Conservation (phyloP, 208 protist species). For the Porcisia hertigi region DNA sequence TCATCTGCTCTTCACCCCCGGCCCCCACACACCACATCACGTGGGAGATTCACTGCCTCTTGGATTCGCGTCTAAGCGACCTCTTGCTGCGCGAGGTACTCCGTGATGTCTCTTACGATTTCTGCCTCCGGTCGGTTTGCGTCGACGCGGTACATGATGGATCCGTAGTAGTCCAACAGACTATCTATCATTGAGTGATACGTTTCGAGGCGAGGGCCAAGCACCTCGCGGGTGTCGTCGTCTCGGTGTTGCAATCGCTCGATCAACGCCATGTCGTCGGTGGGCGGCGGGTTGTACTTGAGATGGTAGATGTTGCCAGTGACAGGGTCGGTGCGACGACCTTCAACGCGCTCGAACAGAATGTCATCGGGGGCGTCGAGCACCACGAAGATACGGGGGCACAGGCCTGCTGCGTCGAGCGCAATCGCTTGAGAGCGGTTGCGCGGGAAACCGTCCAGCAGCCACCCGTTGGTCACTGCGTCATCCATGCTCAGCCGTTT, state of each 20-base stretch:
- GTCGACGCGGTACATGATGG: slow-evolving; percentile 55
- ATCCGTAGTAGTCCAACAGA: slow-evolving; percentile 66
- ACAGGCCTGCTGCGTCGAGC: slow-evolving; percentile 68
- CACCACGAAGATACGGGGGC: slow-evolving; percentile 64
- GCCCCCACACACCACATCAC: background rate
- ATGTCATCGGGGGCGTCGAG: slow-evolving; percentile 79
- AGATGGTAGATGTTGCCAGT: slow-evolving; percentile 90
- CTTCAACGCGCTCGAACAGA: slow-evolving; percentile 78
- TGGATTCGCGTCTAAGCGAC: slow-evolving; percentile 11
- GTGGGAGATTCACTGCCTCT: background rate
- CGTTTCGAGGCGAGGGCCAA: slow-evolving; percentile 62
- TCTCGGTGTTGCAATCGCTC: slow-evolving; percentile 82
- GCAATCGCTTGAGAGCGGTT: slow-evolving; percentile 77
- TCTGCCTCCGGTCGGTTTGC: slow-evolving; percentile 41
- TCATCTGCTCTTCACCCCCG: no score
- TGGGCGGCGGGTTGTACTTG: slow-evolving; percentile 85
- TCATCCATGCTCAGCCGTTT: slow-evolving; percentile 75
- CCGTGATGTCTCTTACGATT: slow-evolving; percentile 49
- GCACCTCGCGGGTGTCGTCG: slow-evolving; percentile 79
- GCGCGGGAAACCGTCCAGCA: slow-evolving; percentile 93
- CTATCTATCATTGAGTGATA: slow-evolving; percentile 73
- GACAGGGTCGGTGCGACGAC: slow-evolving; percentile 82
- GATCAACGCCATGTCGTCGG: slow-evolving; percentile 61
- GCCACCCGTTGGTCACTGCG: slow-evolving; percentile 77
- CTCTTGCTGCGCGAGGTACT: slow-evolving; percentile 31